These are phyloP conservation scores for Haematococcus sp. DNA, from an alignment of 139 green algal species.

Conservation along the genomic window DNA sequence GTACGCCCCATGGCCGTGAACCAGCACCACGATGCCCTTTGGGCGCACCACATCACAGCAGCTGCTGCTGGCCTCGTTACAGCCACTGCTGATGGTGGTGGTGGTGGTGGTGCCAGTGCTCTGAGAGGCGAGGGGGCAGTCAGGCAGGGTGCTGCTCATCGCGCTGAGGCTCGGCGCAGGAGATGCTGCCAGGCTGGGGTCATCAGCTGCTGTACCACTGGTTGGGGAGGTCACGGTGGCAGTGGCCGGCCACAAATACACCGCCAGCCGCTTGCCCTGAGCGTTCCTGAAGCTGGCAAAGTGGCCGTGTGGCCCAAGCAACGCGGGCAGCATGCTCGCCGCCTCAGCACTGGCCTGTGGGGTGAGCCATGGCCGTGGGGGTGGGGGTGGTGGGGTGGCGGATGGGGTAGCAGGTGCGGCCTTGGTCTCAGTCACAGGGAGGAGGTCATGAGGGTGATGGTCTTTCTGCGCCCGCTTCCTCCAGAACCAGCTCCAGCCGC, in stretches of 20 bases:
- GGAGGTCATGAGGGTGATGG: too few relatives aligned
- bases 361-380: too few relatives aligned
- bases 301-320: not conserved
- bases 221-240: not conserved
- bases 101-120: not conserved
- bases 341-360: too few relatives aligned
- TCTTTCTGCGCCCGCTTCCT: too few relatives aligned
- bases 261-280: not conserved
- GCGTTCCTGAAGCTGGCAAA: constrained; percentile 5
- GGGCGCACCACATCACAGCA: not conserved
- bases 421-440: too few relatives aligned
- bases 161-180: not conserved
- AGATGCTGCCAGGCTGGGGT: not conserved
- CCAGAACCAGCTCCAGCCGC: too few relatives aligned
- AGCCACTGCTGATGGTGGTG: not conserved
- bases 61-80: not conserved
- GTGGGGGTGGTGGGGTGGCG: not conserved
- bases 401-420: not conserved
- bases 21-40: too few relatives aligned
- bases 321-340: too few relatives aligned
- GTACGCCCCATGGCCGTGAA: too few relatives aligned
- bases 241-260: not conserved
- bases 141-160: not conserved
- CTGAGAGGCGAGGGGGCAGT: not conserved
- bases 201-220: not conserved